These are phyloP conservation scores for Ophiostoma triangulosporum DNA, from an alignment of 2,329 filamentous ascomycete genomes.

Conservation along the genomic window DNA sequence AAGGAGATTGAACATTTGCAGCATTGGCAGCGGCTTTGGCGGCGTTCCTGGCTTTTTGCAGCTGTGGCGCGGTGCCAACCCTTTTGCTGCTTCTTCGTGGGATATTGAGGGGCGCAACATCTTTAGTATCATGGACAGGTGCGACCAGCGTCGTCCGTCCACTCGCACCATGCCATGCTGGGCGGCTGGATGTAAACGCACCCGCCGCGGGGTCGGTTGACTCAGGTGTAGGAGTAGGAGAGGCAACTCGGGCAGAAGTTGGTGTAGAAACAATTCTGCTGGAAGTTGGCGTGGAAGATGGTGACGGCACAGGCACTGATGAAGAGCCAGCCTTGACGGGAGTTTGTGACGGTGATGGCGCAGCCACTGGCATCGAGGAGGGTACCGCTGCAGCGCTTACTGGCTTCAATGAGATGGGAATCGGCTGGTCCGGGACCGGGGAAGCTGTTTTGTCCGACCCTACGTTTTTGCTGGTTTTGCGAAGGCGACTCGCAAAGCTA, in stretches of 20 bases:
- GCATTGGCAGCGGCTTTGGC: not conserved
- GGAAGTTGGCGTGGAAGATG: too few species aligned
- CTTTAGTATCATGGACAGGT: constrained; percentile 47
- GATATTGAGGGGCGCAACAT: constrained; percentile 42
- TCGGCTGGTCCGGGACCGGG: not conserved
- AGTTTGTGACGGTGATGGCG: too few species aligned
- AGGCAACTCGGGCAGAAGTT: not conserved
- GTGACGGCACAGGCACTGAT: too few species aligned
- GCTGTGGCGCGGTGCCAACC: constrained; percentile 14
- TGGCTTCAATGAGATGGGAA: not conserved
- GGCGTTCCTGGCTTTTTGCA: constrained; percentile 6
- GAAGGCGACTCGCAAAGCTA: constrained; percentile 32
- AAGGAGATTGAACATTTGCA: not conserved
- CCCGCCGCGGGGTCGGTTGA: constrained; percentile 22
- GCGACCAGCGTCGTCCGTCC: constrained; percentile 51
- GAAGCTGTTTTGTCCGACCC: not conserved
- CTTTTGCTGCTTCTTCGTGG: constrained; percentile 37
- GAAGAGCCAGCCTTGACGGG: too few species aligned
- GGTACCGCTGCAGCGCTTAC: not conserved
- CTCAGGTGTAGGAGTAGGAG: not conserved
- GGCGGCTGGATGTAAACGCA: constrained; percentile 28
- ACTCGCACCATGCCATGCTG: constrained; percentile 61
- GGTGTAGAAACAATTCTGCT: not conserved
- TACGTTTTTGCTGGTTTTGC: constrained; percentile 10
- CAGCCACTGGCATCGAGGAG: not conserved